Conservation (phyloP, 2,329 filamentous ascomycete genomes). For the Arthrobotrys conoides region DNA sequence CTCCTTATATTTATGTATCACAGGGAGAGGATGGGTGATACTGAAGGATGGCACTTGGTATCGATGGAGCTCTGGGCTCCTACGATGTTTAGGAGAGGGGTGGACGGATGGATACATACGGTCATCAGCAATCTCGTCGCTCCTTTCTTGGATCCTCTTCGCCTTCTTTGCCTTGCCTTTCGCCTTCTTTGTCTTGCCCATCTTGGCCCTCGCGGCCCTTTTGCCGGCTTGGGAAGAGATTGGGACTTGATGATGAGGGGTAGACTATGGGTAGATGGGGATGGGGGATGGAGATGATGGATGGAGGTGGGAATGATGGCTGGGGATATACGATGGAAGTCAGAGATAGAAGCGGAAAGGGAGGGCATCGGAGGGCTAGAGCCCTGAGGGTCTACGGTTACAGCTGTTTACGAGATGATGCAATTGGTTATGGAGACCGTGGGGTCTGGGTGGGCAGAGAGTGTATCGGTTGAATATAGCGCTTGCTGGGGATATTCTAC, state of each 20-base stretch:
- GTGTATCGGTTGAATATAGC: background rate
- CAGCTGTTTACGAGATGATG: no score
- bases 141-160: background rate
- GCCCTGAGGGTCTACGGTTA: no score
- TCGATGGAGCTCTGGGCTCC: background rate
- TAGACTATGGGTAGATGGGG: background rate
- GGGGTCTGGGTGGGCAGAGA: no score
- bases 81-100: background rate
- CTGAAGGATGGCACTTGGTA: background rate
- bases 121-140: background rate
- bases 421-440: no score
- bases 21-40: background rate
- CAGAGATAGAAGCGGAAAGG: no score
- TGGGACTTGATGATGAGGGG: background rate
- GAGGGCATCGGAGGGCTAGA: no score
- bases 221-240: background rate
- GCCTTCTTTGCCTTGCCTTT: background rate
- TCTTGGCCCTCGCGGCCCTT: no score
- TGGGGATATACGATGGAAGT: background rate
- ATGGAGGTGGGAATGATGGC: background rate
- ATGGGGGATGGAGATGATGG: background rate
- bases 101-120: background rate
- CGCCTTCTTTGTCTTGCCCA: conserved; percentile 8
- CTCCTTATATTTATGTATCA: no score
- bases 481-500: background rate